Evolutionary conservation across 441 rosid species (phyloP), one percentile per base, ranked within the genome.

Genomic region (Gossypium schwendimanii): DNA sequence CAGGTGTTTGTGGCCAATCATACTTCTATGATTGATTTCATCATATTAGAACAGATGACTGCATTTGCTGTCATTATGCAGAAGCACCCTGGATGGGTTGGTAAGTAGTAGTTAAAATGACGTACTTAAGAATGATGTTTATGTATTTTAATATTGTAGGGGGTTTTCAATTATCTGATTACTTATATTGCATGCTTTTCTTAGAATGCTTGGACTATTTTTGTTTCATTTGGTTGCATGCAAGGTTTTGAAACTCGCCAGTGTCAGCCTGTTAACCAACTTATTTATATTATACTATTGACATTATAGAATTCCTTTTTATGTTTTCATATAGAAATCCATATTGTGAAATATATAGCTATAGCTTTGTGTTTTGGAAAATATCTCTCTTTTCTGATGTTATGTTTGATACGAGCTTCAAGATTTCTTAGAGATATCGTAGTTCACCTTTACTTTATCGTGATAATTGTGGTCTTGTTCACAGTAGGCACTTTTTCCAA

Each of bases 31-130:
- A 95, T 95, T 68, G 99, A 95, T 87, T 95, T 95, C 82, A 82
- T 95, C 75, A 49, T 93, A 87, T 79, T 93, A 71, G 98, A 93
- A 81, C 98, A 95, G 83, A 91, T 95, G 98, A 93, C 95, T 20
- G 93, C 97, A 76, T 93, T 95, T 79, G 94, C 99, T 73, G 98
- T 93, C 75, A 95, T 95, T 52, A 93, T 95, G 99, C 99, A 95
- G 81, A 95, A 95, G 78, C 99, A 95, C 85, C 99, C 99, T 82
- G 99, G 99, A 74, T 95, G 99, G 99, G 98, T 93, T 88, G 99
- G 99, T 90, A 79, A 86, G 99, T 83, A 66, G 62, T 73, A 14
- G 6, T 70, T 64, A 44, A 1, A 57, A 14, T 44, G 28, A 7
- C 12, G 8, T 47, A 47, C 39, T 63, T 17, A 39, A 64, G 24